phyloP scores from a whole-genome alignment of 1,284 basidiomycete species.

The Agroathelia rolfsii region DNA sequence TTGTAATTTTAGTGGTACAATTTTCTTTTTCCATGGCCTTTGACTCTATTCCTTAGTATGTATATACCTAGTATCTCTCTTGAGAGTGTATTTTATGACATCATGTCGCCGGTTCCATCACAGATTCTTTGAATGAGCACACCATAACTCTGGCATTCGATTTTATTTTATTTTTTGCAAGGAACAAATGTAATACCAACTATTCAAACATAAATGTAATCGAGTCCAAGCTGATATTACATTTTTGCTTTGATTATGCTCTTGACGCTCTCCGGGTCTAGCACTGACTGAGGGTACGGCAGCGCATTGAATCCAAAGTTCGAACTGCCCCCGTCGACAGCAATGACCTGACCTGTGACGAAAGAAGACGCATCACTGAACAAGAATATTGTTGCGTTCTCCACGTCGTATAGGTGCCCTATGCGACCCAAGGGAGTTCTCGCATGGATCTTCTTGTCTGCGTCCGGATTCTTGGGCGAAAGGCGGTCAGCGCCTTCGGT shows the following conservation, averaged over 20 bases:
- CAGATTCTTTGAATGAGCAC: no score
- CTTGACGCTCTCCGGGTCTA: constrained; percentile 42
- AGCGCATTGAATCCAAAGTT: constrained; percentile 40
- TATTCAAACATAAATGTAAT: no score
- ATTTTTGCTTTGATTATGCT: constrained; percentile 31
- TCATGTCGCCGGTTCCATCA: no score
- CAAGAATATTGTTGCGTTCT: constrained; percentile 75
- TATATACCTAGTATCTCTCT: no score
- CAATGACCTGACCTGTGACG: constrained; percentile 67
- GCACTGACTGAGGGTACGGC: constrained; percentile 58
- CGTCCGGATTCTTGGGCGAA: constrained; percentile 30
- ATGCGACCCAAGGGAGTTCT: constrained; percentile 51
- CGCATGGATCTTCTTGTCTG: constrained; percentile 4
- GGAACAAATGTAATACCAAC: no score
- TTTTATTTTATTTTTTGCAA: no score
- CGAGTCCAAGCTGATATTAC: constrained; percentile 15
- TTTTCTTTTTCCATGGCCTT: no score
- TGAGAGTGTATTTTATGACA: no score
- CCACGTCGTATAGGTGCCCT: constrained; percentile 69
- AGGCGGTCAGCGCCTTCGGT: constrained; percentile 84
- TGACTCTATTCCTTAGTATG: no score
- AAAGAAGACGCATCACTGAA: constrained; percentile 83
- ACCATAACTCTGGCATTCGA: no score
- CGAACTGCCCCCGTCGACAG: constrained; percentile 61
- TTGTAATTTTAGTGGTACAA: no score